Evolutionary conservation across 768 basidiomycete genomes (phyloP), one percentile per base, ranked within the genome.

Genomic region (Boletus pseudopeckii): DNA sequence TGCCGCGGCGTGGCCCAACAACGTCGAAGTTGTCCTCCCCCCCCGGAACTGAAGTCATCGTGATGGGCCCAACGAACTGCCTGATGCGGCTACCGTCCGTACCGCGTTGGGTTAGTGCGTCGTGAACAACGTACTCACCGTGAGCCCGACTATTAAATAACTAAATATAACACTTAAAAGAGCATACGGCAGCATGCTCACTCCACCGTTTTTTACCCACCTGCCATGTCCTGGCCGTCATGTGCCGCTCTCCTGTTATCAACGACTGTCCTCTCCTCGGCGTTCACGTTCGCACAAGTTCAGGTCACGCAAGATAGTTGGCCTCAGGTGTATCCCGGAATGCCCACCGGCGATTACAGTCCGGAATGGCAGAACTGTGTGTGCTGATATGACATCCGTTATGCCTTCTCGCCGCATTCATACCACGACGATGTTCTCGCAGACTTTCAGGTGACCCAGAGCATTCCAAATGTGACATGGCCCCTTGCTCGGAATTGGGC

Each of bases 301-400:
- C 58, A 59, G 38, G 1, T 34, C 2, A 15, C 17, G 17, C 51
- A 46, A 48, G 9, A 43, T 36, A 59, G 65, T 45, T 74, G 66
- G 65, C 74, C 76, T 24, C 71, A 75, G 13, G 65, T 61, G 18
- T 78, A 77, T 50, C 73, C 75, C 4, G 75, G 75, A 15, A 73
- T 74, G 54, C 77, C 77, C 0, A 46, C 57, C 0, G 76, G 77
- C 15, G 74, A 76, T 55, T 83, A 79, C 55, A 77, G 79, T 58
- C 75, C 79, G n/a, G 71, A 70, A 45, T 86, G 85, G 84, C 85
- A 85, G 65, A 63, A 68, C 24, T 86, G 85, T 85, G 66, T 9
- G 78, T 70, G 9, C 10, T 28, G 9, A 34, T 26, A 18, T 7
- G 2, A 15, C 10, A 4, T 30, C 7, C 6, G 41, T 45, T 44